A percentile compares a stretch with the other conserved stretches of the same genome.
These are phyloP conservation scores for Sinapis alba DNA, from an alignment of 441 rosid genomes.

Conservation along the genomic window DNA sequence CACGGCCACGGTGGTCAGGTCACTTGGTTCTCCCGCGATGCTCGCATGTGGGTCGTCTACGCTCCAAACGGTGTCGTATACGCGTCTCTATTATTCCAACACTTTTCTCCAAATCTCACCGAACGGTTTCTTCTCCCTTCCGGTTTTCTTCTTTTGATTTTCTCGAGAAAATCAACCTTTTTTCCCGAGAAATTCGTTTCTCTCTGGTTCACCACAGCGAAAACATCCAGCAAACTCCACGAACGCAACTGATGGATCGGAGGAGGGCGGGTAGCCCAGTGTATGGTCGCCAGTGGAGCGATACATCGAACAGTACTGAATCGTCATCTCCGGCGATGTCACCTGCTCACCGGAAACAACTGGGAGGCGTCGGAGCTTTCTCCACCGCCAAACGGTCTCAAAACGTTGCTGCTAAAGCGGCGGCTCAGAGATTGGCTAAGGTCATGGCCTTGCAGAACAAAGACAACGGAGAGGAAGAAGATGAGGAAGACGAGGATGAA, in stretches of 20 bases:
- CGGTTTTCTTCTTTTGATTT: not conserved
- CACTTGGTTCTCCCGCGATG: conserved; percentile 24
- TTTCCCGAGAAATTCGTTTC: conserved; percentile 27
- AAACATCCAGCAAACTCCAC: not conserved
- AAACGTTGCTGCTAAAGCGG: conserved; percentile 95
- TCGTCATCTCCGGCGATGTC: conserved; percentile 81
- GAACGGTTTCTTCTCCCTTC: not conserved
- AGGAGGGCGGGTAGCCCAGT: conserved; percentile 79
- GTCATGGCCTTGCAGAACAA: conserved; percentile 92
- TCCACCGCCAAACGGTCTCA: conserved; percentile 83
- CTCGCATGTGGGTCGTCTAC: conserved; percentile 32
- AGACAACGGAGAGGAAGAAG: conserved; percentile 54
- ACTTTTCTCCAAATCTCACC: conserved; percentile 31
- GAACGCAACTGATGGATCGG: conserved; percentile 64
- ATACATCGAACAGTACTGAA: conserved; percentile 74
- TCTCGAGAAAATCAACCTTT: conserved; percentile 27
- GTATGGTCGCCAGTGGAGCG: conserved; percentile 88
- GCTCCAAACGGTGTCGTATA: conserved; percentile 30
- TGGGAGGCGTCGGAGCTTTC: conserved; percentile 45
- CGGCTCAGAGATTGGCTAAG: conserved; percentile 87
- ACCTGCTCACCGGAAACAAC: conserved; percentile 73
- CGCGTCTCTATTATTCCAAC: conserved; percentile 4
- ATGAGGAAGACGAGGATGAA: conserved; percentile 68
- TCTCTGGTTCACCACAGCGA: conserved; percentile 3
- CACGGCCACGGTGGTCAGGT: conserved; percentile 30